Evolutionary conservation across 2,329 filamentous ascomycete genomes (phyloP), one percentile per base, ranked within the genome.

Genomic region (Aureobasidium lini): DNA sequence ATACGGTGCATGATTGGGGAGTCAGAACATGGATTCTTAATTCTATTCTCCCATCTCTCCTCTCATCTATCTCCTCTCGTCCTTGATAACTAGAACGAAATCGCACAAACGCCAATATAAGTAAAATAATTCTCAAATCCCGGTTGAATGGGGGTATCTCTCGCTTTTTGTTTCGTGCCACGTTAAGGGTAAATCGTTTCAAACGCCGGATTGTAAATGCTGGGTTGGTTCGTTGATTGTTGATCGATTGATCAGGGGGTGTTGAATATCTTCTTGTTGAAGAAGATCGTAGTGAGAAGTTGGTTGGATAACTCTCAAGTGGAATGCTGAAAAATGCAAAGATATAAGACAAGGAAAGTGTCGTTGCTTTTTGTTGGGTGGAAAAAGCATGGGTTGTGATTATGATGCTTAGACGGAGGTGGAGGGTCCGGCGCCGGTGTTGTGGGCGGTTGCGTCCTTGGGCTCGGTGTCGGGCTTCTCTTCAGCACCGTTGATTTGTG

Each of bases 81-180:
- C 37, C 36, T 9, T 15, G 13, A 15, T 36, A 34, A 28, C 3
- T 6, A 23, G 6, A 44, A 23, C 6, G 18, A 44, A 31, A 54
- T 15, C 4, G 9, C 18, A 52, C 46, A 50, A 59, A 59, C 36
- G 36, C 29, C 47, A 43, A 36, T 44, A 37, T 43, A 29, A 23
- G 13, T 40, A 53, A 18, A 15, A 47, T 18, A 48, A 40, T 10
- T 40, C 16, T 40, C 43, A 61, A 57, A 61, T 47, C 59, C 67
- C 66, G 63, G 67, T 69, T 69, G 67, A 69, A 69, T 69, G 66
- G 68, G 66, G 68, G 49, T 68, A 68, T 69, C 57, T 59, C 39
- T 52, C 57, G 57, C 57, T 59, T 59, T 58, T 59, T 49, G 31
- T 36, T 23, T 57, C 53, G 47, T 57, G 53, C 53, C 36, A 36